A percentile compares a stretch with the other conserved stretches of the same genome.
These are phyloP conservation scores for Strobilomyces confusus DNA, from an alignment of 768 basidiomycete genomes.

Conservation along the genomic window DNA sequence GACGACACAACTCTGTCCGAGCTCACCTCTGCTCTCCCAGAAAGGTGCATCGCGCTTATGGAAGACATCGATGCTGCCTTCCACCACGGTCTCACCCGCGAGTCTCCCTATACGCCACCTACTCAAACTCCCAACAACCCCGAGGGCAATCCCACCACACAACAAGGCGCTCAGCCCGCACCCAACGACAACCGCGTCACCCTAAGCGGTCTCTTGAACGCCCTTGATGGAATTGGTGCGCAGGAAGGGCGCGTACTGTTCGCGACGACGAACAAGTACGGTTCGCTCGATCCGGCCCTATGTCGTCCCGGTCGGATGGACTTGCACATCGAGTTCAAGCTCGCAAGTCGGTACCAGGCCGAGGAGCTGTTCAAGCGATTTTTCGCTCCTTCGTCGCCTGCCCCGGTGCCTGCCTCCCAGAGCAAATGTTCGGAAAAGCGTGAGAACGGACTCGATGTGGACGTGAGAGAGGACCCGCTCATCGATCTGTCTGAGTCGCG, in stretches of 20 bases:
- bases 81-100: constrained; percentile 38
- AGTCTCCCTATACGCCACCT: constrained; percentile 4
- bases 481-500: constrained; percentile 15
- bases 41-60: constrained; percentile 72
- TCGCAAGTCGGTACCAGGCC: constrained; percentile 69
- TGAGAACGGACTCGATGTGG: background rate
- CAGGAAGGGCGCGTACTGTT: constrained; percentile 81
- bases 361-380: constrained; percentile 63
- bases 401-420: background rate
- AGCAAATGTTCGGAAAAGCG: background rate
- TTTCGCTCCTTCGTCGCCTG: constrained; percentile 43
- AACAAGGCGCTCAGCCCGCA: constrained; percentile 2
- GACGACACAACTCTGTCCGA: constrained; percentile 59
- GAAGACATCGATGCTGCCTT: constrained; percentile 85
- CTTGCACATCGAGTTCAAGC: constrained; percentile 69
- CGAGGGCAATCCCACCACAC: constrained; percentile 12
- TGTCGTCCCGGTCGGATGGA: constrained; percentile 80
- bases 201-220: constrained; percentile 72
- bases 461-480: constrained; percentile 1
- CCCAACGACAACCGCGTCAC: constrained; percentile 41
- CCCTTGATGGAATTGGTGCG: constrained; percentile 75
- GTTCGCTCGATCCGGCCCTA: constrained; percentile 66
- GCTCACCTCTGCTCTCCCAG: constrained; percentile 61
- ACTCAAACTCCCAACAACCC: background rate
- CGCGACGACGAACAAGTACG: constrained; percentile 75